phyloP scores from a whole-genome alignment of 179 eudicot species.

The Beta macrorhiza region DNA sequence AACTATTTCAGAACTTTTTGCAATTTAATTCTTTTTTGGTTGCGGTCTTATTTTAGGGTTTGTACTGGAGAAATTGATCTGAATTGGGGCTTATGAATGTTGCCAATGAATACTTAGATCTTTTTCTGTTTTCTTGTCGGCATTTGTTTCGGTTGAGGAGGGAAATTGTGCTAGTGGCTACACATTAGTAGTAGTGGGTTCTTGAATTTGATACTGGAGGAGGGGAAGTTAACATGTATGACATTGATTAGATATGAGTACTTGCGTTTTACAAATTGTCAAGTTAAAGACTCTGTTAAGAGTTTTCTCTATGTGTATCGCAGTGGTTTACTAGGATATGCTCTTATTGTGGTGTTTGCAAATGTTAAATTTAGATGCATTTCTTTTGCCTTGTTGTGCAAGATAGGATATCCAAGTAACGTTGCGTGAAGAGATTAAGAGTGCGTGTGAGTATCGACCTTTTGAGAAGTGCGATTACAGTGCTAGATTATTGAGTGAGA shows the following conservation, averaged over 20 bases:
- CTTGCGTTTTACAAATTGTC: background rate
- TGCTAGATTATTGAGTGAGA: constrained; percentile 79
- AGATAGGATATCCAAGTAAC: constrained; percentile 78
- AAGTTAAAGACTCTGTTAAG: background rate
- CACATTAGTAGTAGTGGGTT: background rate
- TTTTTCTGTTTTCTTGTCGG: background rate
- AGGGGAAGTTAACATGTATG: background rate
- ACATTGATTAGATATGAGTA: background rate
- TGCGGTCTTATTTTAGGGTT: background rate
- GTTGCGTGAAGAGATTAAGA: constrained; percentile 83
- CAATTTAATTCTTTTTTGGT: too few relatives aligned
- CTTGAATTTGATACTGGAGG: background rate
- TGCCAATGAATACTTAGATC: background rate
- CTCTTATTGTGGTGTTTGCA: background rate
- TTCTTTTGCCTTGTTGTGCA: constrained; percentile 6
- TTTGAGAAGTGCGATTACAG: constrained; percentile 94
- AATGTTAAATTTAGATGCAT: background rate
- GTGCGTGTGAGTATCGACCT: constrained; percentile 91
- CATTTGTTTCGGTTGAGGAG: background rate
- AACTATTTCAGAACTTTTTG: background rate
- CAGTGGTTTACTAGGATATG: background rate
- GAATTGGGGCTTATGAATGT: background rate
- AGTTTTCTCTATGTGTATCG: background rate
- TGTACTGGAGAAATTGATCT: background rate
- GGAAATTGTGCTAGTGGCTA: background rate